Conservation (phyloP, 163 green algal genomes). For the Picocystis sp. region DNA sequence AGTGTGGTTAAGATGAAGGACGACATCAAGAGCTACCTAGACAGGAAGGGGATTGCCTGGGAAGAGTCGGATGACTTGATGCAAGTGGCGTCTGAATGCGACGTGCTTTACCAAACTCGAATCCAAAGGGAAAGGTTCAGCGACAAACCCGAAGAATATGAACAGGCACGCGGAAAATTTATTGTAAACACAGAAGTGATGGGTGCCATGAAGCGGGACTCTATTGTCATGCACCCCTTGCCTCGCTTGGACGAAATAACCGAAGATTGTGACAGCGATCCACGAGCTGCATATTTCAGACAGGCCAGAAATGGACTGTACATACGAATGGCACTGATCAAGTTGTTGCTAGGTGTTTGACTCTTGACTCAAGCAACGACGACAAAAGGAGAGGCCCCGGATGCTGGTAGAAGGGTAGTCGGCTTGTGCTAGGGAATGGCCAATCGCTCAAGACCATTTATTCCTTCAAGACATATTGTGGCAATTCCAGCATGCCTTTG, state of each 20-base stretch:
- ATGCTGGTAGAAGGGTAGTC: too few relatives aligned
- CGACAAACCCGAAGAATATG: constrained; percentile 60
- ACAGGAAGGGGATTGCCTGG: constrained; percentile 48
- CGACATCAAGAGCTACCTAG: constrained; percentile 88
- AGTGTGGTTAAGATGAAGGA: constrained; percentile 57
- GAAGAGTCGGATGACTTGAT: constrained; percentile 67
- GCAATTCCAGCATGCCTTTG: too few relatives aligned
- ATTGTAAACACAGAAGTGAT: constrained; percentile 81
- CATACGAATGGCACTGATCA: constrained; percentile 90
- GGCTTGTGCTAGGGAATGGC: too few relatives aligned
- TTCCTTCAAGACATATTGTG: too few relatives aligned
- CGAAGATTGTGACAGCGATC: constrained; percentile 71
- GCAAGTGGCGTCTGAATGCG: constrained; percentile 34
- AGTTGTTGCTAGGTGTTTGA: constrained; percentile 28
- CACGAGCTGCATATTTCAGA: constrained; percentile 88
- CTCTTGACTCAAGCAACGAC: too few relatives aligned
- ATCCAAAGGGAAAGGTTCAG: constrained; percentile 97
- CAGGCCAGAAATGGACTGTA: constrained; percentile 94
- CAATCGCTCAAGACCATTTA: too few relatives aligned
- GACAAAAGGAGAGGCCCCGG: too few relatives aligned
- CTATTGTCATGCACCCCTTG: constrained; percentile 91
- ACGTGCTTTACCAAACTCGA: constrained; percentile 87
- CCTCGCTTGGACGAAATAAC: constrained; percentile 84
- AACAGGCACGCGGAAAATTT: constrained; percentile 67
- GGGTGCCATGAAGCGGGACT: constrained; percentile 48